Evolutionary conservation across 768 basidiomycete genomes (phyloP), one percentile per base, ranked within the genome.

Genomic region (Naematelia encephala): DNA sequence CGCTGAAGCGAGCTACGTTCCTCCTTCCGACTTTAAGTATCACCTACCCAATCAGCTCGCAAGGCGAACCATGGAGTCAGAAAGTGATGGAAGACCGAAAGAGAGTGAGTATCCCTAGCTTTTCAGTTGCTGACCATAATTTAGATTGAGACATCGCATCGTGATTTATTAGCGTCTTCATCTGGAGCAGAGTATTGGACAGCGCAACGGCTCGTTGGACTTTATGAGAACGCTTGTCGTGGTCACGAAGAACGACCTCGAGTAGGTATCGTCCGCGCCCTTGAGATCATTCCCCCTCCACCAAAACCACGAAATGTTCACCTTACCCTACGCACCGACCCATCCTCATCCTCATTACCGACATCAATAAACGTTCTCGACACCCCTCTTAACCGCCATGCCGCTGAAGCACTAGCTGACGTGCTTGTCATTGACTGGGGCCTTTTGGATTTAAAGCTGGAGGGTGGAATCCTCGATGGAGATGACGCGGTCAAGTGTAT

Each of bases 341-440:
- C 61, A 27, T 48, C 58, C 28, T 52, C 59, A 12, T 49, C 62
- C 22, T 53, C 57, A 0, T 47, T 55, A n/a, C 34, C 21, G 13
- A 26, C 58, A 21, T 23, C 69, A 86, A 85, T 1, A 84, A 10
- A 84, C 87, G 21, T 87, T 86, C 67, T 74, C 39, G 72, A 77
- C 45, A 56, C 62, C 8, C 71, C 73, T 12, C 81, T 98, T 19
- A 87, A 84, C 0, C 75, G 82, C 1, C 82, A 85, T 1, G 81
- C 84, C 0, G 87, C 90, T 0, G 85, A 87, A 12, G 86, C 91
- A 16, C 82, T 99, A 16, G 87, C 94, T 0, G 94, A 98, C 77
- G 85, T 96, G 13, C 85, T 98, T 63, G 84, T 85, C 5, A 87
- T 96, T 57, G 91, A 97, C 76, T 97, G 92, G 89, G 93, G 92